Conservation (phyloP, 139 green algal species). For the Eudorina sp. region DNA sequence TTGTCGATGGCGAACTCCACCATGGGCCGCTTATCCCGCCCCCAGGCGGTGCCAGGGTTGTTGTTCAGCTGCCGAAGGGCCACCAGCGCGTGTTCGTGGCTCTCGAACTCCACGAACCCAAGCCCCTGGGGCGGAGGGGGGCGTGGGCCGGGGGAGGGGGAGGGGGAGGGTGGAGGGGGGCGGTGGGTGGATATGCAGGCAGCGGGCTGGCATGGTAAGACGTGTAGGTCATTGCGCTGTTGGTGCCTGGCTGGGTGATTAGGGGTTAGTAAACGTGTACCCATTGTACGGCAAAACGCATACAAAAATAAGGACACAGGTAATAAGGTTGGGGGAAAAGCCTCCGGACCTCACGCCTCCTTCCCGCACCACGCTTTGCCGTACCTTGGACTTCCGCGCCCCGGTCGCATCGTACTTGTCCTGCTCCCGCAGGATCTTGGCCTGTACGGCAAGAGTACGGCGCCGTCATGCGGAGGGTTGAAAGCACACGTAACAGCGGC, state of each 20-base stretch:
- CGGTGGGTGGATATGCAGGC: too few species aligned
- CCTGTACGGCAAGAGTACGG: constrained; percentile 80
- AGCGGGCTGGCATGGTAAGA: too few species aligned
- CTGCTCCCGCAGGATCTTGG: constrained; percentile 90
- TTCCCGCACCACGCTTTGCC: too few species aligned
- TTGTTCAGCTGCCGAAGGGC: constrained; percentile 97
- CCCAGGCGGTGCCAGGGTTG: constrained; percentile 83
- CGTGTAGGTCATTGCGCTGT: too few species aligned
- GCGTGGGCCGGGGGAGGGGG: background rate
- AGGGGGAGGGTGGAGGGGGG: constrained; percentile 7
- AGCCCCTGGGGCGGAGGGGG: constrained; percentile 66
- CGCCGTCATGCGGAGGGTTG: too few species aligned
- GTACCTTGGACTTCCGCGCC: constrained; percentile 54
- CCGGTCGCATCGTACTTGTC: constrained; percentile 55
- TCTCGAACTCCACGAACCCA: constrained; percentile 94
- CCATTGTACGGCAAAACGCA: too few species aligned
- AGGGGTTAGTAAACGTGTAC: too few species aligned
- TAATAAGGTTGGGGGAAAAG: too few species aligned
- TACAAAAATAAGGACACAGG: too few species aligned
- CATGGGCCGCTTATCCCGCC: constrained; percentile 79
- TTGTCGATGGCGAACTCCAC: constrained; percentile 95
- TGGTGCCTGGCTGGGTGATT: too few species aligned
- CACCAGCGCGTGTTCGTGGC: constrained; percentile 90
- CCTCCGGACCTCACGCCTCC: too few species aligned
- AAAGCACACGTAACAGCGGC: too few species aligned